A percentile compares a stretch with the other conserved stretches of the same genome.
These are phyloP conservation scores for Ceratocystis lukuohia DNA, from an alignment of 2,329 filamentous ascomycete species.

Conservation along the genomic window DNA sequence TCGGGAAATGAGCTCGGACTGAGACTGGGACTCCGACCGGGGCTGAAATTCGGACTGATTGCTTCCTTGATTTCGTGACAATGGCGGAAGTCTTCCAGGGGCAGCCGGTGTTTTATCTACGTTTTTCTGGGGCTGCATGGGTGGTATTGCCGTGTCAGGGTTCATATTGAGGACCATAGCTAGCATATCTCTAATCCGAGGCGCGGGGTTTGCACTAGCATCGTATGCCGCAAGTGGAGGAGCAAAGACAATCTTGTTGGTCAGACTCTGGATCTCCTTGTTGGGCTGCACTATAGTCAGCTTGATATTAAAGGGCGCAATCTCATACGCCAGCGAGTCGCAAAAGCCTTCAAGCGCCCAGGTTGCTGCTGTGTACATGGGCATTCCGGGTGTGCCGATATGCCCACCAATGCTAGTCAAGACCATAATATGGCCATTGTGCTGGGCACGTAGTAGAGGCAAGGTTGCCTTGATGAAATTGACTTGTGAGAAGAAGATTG, in stretches of 20 bases:
- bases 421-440: slow-evolving; percentile 79
- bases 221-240: slow-evolving; percentile 58
- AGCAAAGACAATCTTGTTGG: slow-evolving; percentile 73
- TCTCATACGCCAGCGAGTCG: slow-evolving; percentile 88
- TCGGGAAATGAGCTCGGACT: slow-evolving; percentile 42
- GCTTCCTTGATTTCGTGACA: neutral
- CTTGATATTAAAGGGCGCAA: slow-evolving; percentile 93
- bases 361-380: slow-evolving; percentile 81
- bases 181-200: slow-evolving; percentile 71
- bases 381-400: slow-evolving; percentile 80
- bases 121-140: slow-evolving; percentile 18
- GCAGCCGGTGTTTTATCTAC: slow-evolving; percentile 4
- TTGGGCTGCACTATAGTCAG: slow-evolving; percentile 92
- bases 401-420: slow-evolving; percentile 84
- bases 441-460: slow-evolving; percentile 63
- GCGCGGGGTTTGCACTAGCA: slow-evolving; percentile 53
- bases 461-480: slow-evolving; percentile 88
- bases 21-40: neutral
- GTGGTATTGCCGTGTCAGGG: slow-evolving; percentile 45
- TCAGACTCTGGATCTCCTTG: slow-evolving; percentile 79
- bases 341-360: slow-evolving; percentile 96
- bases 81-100: neutral
- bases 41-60: neutral
- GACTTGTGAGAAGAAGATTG: slow-evolving; percentile 87
- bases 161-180: slow-evolving; percentile 65